These are phyloP conservation scores for Nigrospora sphaerica DNA, from an alignment of 2,329 filamentous ascomycete species.

Conservation along the genomic window DNA sequence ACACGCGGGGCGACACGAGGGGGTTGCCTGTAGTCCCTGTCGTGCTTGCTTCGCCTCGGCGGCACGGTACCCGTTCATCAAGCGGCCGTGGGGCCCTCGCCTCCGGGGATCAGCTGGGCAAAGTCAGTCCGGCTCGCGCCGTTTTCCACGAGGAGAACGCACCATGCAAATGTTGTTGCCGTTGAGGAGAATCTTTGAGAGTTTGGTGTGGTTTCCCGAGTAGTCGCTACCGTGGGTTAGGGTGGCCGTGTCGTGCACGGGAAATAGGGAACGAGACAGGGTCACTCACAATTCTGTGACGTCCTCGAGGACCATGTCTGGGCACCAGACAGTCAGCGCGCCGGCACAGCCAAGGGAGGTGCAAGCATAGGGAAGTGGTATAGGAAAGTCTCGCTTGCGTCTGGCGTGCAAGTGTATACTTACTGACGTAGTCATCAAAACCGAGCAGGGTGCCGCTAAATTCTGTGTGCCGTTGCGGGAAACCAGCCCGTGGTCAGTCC, in stretches of 20 bases:
- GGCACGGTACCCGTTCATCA: slow-evolving; percentile 7
- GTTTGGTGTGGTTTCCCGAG: slow-evolving; percentile 76
- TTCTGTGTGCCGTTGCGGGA: slow-evolving; percentile 45
- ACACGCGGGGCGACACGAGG: no score
- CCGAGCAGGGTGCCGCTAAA: slow-evolving; percentile 91
- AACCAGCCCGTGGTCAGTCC: no score
- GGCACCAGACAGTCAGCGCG: neutral
- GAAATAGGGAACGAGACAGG: neutral
- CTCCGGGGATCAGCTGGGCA: slow-evolving; percentile 65
- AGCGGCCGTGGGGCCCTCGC: slow-evolving; percentile 55
- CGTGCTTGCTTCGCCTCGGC: no score
- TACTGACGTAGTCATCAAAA: slow-evolving; percentile 99
- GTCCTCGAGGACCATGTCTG: slow-evolving; percentile 97
- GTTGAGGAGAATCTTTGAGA: slow-evolving; percentile 91
- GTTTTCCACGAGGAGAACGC: slow-evolving; percentile 19
- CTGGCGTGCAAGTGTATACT: slow-evolving; percentile 38
- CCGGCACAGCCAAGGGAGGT: no score
- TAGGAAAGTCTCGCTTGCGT: no score
- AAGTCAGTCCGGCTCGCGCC: neutral
- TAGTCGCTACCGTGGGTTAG: slow-evolving; percentile 64
- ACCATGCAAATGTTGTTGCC: slow-evolving; percentile 99
- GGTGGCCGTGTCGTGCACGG: neutral
- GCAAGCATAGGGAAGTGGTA: no score
- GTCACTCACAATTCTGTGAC: slow-evolving; percentile 80
- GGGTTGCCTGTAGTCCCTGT: no score